Evolutionary conservation across 2,329 filamentous ascomycete species (phyloP).

Genomic region (Exophiala xenobiotica): DNA sequence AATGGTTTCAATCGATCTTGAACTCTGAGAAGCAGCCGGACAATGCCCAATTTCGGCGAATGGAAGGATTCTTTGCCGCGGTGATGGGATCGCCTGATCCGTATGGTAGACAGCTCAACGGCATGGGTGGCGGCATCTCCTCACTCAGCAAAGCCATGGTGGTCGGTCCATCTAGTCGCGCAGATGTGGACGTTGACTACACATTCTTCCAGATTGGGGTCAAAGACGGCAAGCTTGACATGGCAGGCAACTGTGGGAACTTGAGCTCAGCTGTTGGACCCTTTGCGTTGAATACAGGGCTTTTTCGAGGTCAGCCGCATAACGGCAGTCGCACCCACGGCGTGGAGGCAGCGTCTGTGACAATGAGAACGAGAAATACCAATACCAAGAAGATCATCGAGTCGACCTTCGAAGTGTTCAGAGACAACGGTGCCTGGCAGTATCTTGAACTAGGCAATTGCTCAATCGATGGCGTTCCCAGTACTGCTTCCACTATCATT

Average conservation of each 20-base stretch:
- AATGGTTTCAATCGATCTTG: slow-evolving; percentile 17
- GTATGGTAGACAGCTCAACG: slow-evolving; percentile 66
- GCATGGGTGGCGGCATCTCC: slow-evolving; percentile 68
- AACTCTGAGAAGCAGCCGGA: slow-evolving; percentile 1
- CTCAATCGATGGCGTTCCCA: slow-evolving; percentile 63
- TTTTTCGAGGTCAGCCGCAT: slow-evolving; percentile 1
- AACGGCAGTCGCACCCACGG: background rate
- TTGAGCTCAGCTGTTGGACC: slow-evolving; percentile 68
- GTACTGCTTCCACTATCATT: slow-evolving; percentile 56
- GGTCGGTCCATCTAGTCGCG: slow-evolving; percentile 52
- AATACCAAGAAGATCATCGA: slow-evolving; percentile 67
- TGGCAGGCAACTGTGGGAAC: slow-evolving; percentile 73
- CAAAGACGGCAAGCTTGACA: slow-evolving; percentile 60
- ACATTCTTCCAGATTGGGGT: slow-evolving; percentile 71
- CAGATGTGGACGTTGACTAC: slow-evolving; percentile 63
- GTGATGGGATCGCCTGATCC: slow-evolving; percentile 28
- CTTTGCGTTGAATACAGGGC: slow-evolving; percentile 45
- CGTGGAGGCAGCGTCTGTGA: slow-evolving; percentile 35
- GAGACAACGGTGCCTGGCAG: slow-evolving; percentile 27
- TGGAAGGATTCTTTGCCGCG: slow-evolving; percentile 19
- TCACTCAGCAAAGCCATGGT: slow-evolving; percentile 63
- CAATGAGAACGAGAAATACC: slow-evolving; percentile 66
- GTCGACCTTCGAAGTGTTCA: slow-evolving; percentile 53
- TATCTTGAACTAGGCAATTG: slow-evolving; percentile 51
- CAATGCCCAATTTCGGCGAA: slow-evolving; percentile 4